phyloP scores from a whole-genome alignment of 768 basidiomycete species.

The Sutorius australiensis region DNA sequence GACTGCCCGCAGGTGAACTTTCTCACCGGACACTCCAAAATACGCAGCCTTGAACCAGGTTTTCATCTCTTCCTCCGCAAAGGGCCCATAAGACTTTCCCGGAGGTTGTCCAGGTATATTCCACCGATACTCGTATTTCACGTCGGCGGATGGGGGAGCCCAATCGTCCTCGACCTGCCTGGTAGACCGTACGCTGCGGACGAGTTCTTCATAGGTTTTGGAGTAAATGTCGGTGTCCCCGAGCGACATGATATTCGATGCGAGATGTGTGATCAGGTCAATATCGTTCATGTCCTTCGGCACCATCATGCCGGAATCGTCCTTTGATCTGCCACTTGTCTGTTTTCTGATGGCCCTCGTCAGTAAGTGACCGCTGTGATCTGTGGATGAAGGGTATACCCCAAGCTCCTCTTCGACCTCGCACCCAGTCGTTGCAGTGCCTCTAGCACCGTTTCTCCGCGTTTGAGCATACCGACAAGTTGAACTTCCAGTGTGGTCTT shows the following conservation, averaged over 20 bases:
- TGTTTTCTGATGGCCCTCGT: constrained; percentile 20
- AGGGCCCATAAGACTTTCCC: constrained; percentile 72
- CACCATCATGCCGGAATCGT: constrained; percentile 43
- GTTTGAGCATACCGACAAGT: constrained; percentile 72
- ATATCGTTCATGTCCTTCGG: constrained; percentile 50
- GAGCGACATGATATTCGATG: constrained; percentile 83
- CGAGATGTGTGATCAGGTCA: constrained; percentile 78
- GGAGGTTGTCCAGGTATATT: constrained; percentile 47
- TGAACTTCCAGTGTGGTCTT: constrained; percentile 60
- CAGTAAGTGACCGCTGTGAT: neutral
- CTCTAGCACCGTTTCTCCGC: constrained; percentile 88
- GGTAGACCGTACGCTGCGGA: constrained; percentile 69
- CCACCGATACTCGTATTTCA: constrained; percentile 84
- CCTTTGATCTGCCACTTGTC: constrained; percentile 32
- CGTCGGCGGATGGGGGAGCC: constrained; percentile 72
- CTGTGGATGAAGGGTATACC: constrained; percentile 14
- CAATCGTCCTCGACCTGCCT: constrained; percentile 66
- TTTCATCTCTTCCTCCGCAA: constrained; percentile 72
- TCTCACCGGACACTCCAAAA: constrained; percentile 75
- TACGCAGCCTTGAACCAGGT: constrained; percentile 78
- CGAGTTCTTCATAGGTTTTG: constrained; percentile 79
- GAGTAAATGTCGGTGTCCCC: constrained; percentile 86
- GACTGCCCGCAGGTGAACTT: constrained; percentile 64
- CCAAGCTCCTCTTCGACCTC: constrained; percentile 49
- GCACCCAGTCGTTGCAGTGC: constrained; percentile 81